Conservation (phyloP, 73 alveolate species). For the Paramecium sonneborni region DNA sequence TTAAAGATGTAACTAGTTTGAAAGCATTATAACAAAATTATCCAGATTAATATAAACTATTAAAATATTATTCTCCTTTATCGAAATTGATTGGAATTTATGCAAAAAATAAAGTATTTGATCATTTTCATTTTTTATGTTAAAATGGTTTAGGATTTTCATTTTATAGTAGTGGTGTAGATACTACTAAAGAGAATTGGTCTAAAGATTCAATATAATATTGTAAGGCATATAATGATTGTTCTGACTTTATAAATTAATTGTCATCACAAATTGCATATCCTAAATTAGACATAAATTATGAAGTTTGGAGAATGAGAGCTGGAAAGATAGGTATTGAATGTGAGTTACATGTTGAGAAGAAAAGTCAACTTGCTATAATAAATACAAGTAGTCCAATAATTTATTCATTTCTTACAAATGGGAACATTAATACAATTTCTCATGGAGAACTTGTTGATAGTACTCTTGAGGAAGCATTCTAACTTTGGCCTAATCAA, state of each 20-base stretch:
- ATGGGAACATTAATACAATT: not conserved
- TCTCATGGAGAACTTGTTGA: not conserved
- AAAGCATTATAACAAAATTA: not conserved
- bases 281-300: not conserved
- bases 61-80: not conserved
- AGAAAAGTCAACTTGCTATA: not conserved
- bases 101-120: not conserved
- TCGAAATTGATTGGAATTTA: not conserved
- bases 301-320: slow-evolving; percentile 14
- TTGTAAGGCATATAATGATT: not conserved
- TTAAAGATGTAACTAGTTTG: not conserved
- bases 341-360: not conserved
- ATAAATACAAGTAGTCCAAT: not conserved
- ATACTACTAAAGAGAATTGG: not conserved
- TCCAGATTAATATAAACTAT: not conserved
- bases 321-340: not conserved
- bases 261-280: not conserved
- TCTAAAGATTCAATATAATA: not conserved
- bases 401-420: not conserved
- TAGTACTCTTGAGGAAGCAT: not conserved
- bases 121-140: not conserved
- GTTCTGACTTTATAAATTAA: not conserved
- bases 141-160: not conserved
- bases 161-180: not conserved
- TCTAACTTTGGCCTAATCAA: not conserved